Conservation (phyloP, 2,329 filamentous ascomycete genomes). For the Gnomoniopsis smithogilvyi region DNA sequence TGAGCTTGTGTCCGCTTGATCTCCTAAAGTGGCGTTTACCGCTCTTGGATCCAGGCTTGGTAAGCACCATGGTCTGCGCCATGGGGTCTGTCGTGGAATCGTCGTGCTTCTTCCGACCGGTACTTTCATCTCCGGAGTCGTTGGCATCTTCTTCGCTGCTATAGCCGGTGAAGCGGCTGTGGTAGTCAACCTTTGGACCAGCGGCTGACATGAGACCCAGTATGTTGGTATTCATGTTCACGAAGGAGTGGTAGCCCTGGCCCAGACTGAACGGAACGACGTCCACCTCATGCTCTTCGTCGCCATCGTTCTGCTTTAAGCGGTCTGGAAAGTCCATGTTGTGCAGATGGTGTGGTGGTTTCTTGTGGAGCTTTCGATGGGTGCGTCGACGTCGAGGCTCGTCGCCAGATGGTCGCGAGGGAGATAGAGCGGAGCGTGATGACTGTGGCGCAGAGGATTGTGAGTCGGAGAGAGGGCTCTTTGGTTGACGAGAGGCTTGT, state of each 20-base stretch:
- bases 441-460: constrained; percentile 1
- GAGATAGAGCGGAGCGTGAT: constrained; percentile 12
- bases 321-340: constrained; percentile 52
- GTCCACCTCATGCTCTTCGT: constrained; percentile 48
- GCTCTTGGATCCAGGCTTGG: constrained; percentile 22
- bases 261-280: constrained; percentile 45
- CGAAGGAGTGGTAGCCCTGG: constrained; percentile 36
- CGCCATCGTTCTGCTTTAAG: constrained; percentile 45
- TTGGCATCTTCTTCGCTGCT: constrained; percentile 77
- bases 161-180: constrained; percentile 72
- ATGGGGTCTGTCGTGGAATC: constrained; percentile 21
- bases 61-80: constrained; percentile 40
- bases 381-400: constrained; percentile 34
- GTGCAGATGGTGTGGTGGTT: constrained; percentile 26
- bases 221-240: constrained; percentile 90
- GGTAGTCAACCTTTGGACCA: constrained; percentile 78
- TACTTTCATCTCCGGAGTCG: constrained; percentile 27
- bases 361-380: constrained; percentile 42
- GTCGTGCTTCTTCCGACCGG: constrained; percentile 7
- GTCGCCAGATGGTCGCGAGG: constrained; percentile 27
- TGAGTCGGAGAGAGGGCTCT: constrained; percentile 1
- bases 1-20: constrained; percentile 62
- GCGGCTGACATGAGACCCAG: constrained; percentile 90
- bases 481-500: constrained; percentile 2
- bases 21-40: constrained; percentile 50